These are phyloP conservation scores for Alternaria brassicae DNA, from an alignment of 2,329 filamentous ascomycete genomes.

Conservation along the genomic window DNA sequence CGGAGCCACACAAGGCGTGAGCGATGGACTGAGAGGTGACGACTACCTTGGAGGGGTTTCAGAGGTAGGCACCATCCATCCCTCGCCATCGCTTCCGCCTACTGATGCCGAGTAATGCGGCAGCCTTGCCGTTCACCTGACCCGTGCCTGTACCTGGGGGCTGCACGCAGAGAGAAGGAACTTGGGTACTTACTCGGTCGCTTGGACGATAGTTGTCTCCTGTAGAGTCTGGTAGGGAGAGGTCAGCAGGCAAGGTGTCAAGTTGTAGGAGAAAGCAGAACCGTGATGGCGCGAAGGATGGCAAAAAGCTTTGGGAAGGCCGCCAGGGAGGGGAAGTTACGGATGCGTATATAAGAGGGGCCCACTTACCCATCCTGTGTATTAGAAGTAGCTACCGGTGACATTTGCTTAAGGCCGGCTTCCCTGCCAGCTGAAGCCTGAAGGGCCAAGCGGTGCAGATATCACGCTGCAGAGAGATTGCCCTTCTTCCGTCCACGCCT, in stretches of 20 bases:
- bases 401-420: conserved; percentile 36
- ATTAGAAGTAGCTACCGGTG: conserved; percentile 33
- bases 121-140: conserved; percentile 10
- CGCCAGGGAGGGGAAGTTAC: conserved; percentile 25
- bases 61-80: not conserved
- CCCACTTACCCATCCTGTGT: conserved; percentile 40
- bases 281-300: conserved; percentile 33
- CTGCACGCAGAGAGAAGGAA: conserved; percentile 11
- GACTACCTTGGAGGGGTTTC: conserved; percentile 6
- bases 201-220: conserved; percentile 36
- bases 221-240: conserved; percentile 26
- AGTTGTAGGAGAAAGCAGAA: conserved; percentile 27
- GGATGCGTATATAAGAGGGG: conserved; percentile 22
- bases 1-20: not conserved
- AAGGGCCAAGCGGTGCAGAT: conserved; percentile 40
- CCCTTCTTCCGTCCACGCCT: conserved; percentile 36
- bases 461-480: conserved; percentile 44
- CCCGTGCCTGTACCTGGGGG: conserved; percentile 1
- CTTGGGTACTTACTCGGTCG: conserved; percentile 31
- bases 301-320: conserved; percentile 16
- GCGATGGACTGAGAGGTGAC: not conserved
- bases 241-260: conserved; percentile 29
- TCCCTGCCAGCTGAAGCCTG: conserved; percentile 45
- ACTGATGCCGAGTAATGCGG: not conserved
- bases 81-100: not conserved